These are phyloP conservation scores for Populus alba DNA, from an alignment of 345 rosid genomes.

Conservation along the genomic window DNA sequence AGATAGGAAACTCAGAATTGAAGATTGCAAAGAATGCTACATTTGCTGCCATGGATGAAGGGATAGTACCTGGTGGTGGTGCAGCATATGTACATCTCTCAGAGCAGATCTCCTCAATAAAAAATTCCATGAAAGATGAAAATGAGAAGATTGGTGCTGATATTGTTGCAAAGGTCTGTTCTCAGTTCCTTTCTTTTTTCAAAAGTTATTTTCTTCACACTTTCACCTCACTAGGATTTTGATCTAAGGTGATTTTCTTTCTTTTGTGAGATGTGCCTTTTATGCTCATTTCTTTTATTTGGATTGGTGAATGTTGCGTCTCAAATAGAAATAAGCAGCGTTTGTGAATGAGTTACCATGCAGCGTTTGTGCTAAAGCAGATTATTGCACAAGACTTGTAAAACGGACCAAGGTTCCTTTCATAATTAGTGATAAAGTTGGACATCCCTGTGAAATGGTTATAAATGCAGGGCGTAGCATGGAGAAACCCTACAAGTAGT, in stretches of 20 bases:
- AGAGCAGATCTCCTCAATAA: slow-evolving; percentile 46
- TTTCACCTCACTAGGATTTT: neutral
- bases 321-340: too few species aligned
- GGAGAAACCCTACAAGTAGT: neutral
- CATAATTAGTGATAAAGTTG: neutral
- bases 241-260: neutral
- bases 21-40: slow-evolving; percentile 89
- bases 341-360: too few species aligned
- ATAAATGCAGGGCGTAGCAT: neutral
- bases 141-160: slow-evolving; percentile 77
- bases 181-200: neutral
- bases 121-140: slow-evolving; percentile 51
- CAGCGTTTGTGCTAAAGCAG: too few species aligned
- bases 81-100: slow-evolving; percentile 73
- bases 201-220: neutral
- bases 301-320: too few species aligned
- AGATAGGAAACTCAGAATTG: slow-evolving; percentile 84
- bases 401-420: neutral
- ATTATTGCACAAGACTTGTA: too few species aligned
- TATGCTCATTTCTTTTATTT: neutral
- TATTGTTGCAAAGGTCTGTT: slow-evolving; percentile 51
- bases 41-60: slow-evolving; percentile 89
- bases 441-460: neutral
- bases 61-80: slow-evolving; percentile 92
- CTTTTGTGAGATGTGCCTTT: neutral